phyloP scores from a whole-genome alignment of 2,329 filamentous ascomycete genomes.

The Helotiales sp. region DNA sequence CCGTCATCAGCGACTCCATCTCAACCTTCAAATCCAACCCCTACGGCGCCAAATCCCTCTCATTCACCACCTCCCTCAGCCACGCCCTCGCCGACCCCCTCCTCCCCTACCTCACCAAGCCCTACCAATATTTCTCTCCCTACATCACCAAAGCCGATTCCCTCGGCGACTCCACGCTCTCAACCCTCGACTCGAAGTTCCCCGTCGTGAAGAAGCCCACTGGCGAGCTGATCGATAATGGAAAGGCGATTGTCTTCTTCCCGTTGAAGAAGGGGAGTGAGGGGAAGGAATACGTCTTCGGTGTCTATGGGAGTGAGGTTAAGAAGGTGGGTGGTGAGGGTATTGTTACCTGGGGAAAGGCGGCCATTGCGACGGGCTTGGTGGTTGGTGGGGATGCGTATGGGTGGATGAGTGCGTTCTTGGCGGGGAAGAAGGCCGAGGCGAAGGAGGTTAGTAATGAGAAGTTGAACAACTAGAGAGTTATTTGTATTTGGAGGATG shows the following conservation, averaged over 20 bases:
- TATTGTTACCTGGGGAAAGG: constrained; percentile 71
- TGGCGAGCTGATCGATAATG: constrained; percentile 68
- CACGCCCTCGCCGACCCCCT: constrained; percentile 67
- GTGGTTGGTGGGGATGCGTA: constrained; percentile 70
- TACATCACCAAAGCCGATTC: constrained; percentile 84
- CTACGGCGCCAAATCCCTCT: constrained; percentile 81
- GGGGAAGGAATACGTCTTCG: constrained; percentile 65
- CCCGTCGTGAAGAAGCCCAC: constrained; percentile 79
- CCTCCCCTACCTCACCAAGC: constrained; percentile 76
- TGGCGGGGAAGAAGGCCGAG: constrained; percentile 67
- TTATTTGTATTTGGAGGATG: not conserved
- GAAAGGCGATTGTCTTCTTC: constrained; percentile 64
- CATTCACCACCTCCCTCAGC: constrained; percentile 76
- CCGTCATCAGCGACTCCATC: constrained; percentile 79
- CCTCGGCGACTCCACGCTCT: constrained; percentile 74
- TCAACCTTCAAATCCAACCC: constrained; percentile 80
- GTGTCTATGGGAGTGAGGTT: constrained; percentile 61
- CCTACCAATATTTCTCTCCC: constrained; percentile 81
- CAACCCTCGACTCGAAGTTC: constrained; percentile 71
- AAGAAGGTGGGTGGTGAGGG: constrained; percentile 69
- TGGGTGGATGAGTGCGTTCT: constrained; percentile 61
- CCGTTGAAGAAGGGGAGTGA: constrained; percentile 67
- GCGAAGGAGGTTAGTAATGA: constrained; percentile 61
- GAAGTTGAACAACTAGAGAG: constrained; percentile 29
- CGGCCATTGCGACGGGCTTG: constrained; percentile 68